Percentiles rank a stretch among this genome's conserved stretches.
phyloP scores from a whole-genome alignment of 129 eudicot genomes.

The Solidago caesia region DNA sequence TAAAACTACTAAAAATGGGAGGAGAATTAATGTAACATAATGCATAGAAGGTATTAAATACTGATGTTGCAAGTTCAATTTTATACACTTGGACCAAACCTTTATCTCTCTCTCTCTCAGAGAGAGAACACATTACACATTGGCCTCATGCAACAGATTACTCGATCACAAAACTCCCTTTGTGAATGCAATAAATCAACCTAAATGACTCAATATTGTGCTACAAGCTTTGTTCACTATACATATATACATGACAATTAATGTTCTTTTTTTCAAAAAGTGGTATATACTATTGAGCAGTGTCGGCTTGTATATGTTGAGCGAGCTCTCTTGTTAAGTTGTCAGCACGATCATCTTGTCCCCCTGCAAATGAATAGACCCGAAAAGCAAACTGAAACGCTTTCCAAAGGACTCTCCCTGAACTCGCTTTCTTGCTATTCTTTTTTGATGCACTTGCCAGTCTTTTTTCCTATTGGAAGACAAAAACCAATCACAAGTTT shows the following conservation, averaged over 20 bases:
- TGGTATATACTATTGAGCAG: slow-evolving; percentile 24
- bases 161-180: slow-evolving; percentile 15
- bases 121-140: slow-evolving; percentile 9
- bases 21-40: too few species aligned
- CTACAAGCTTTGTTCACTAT: slow-evolving; percentile 22
- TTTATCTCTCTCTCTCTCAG: too few species aligned
- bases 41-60: too few species aligned
- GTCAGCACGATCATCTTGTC: slow-evolving; percentile 92
- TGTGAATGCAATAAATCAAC: not conserved
- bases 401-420: slow-evolving; percentile 69
- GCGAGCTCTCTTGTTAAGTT: slow-evolving; percentile 73
- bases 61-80: not conserved
- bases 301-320: slow-evolving; percentile 63
- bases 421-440: slow-evolving; percentile 45
- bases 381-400: slow-evolving; percentile 85
- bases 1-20: too few species aligned
- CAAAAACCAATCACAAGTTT: not conserved
- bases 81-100: slow-evolving; percentile 17
- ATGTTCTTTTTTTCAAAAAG: slow-evolving; percentile 11
- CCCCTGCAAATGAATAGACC: slow-evolving; percentile 87
- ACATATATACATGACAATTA: slow-evolving; percentile 28
- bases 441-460: slow-evolving; percentile 42
- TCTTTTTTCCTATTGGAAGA: slow-evolving; percentile 51
- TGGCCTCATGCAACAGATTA: slow-evolving; percentile 25
- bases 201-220: slow-evolving; percentile 24